Percentiles rank a stretch among this genome's conserved stretches.
Evolutionary conservation across 306 rosid species (phyloP).

Genomic region (Comarum palustre): DNA sequence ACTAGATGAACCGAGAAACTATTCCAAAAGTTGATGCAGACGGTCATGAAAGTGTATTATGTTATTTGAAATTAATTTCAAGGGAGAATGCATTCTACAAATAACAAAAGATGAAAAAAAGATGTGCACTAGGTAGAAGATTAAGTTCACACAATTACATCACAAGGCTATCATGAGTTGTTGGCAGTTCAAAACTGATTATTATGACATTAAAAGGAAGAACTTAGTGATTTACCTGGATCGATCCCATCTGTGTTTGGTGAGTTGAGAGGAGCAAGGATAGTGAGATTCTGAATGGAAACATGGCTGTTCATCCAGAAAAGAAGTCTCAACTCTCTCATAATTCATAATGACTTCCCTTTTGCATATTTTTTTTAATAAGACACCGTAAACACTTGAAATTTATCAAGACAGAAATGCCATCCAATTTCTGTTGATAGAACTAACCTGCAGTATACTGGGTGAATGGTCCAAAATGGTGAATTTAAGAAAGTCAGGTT

Average conservation of each 20-base stretch:
- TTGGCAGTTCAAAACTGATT: slow-evolving; percentile 3
- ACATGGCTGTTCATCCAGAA: slow-evolving; percentile 68
- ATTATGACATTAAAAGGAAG: background rate
- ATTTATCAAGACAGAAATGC: slow-evolving; percentile 23
- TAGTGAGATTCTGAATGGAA: slow-evolving; percentile 52
- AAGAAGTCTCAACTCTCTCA: slow-evolving; percentile 51
- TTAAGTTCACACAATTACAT: background rate
- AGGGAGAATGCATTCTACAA: background rate
- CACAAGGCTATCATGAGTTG: background rate
- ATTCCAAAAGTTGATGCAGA: slow-evolving; percentile 12
- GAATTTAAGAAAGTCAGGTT: slow-evolving; percentile 68
- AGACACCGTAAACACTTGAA: slow-evolving; percentile 31
- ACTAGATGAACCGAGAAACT: background rate
- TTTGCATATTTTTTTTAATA: slow-evolving; percentile 39
- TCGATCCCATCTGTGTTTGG: slow-evolving; percentile 79
- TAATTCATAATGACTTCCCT: slow-evolving; percentile 41
- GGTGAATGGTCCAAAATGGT: slow-evolving; percentile 84
- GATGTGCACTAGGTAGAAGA: background rate
- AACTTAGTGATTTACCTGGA: slow-evolving; percentile 51
- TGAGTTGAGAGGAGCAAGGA: slow-evolving; percentile 66
- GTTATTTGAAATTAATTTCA: background rate
- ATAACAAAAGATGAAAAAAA: background rate
- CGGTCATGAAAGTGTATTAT: background rate
- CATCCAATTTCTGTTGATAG: slow-evolving; percentile 20
- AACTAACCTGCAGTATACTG: slow-evolving; percentile 80